phyloP scores from a whole-genome alignment of 2,329 filamentous ascomycete genomes.

The Fusarium nodosum region DNA sequence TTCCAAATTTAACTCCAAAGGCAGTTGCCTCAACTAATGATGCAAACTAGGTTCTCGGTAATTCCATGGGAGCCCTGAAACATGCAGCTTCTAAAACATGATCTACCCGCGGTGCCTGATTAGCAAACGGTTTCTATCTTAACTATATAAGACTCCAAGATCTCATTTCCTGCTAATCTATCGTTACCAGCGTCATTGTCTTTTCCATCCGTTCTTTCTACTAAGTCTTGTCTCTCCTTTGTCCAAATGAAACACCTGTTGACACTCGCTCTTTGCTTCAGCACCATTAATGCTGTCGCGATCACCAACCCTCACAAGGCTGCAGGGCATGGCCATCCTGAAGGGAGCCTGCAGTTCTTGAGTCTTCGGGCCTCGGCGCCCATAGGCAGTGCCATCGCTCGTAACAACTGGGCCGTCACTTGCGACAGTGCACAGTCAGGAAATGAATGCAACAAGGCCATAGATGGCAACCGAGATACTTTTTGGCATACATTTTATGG shows the following conservation, averaged over 20 bases:
- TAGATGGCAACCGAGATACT: conserved; percentile 23
- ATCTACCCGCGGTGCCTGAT: background rate
- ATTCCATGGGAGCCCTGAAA: background rate
- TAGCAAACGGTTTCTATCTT: background rate
- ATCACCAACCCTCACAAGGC: background rate
- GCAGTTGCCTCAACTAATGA: background rate
- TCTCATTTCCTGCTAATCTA: background rate
- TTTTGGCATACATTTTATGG: conserved; percentile 33
- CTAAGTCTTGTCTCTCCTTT: background rate
- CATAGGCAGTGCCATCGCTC: conserved; percentile 15
- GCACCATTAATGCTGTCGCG: conserved; percentile 1
- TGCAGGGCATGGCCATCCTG: background rate
- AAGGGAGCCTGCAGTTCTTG: background rate
- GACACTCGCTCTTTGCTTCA: conserved; percentile 1
- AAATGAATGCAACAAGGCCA: conserved; percentile 32
- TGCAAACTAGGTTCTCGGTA: background rate
- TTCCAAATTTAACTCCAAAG: background rate
- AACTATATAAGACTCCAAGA: background rate
- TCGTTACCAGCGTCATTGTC: background rate
- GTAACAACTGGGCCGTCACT: conserved; percentile 30
- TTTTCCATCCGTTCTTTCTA: background rate
- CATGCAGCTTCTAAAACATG: background rate
- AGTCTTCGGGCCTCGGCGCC: conserved; percentile 1
- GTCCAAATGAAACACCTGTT: background rate
- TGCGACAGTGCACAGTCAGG: conserved; percentile 26